phyloP scores from a whole-genome alignment of 345 rosid species.

The Populus ilicifolia region DNA sequence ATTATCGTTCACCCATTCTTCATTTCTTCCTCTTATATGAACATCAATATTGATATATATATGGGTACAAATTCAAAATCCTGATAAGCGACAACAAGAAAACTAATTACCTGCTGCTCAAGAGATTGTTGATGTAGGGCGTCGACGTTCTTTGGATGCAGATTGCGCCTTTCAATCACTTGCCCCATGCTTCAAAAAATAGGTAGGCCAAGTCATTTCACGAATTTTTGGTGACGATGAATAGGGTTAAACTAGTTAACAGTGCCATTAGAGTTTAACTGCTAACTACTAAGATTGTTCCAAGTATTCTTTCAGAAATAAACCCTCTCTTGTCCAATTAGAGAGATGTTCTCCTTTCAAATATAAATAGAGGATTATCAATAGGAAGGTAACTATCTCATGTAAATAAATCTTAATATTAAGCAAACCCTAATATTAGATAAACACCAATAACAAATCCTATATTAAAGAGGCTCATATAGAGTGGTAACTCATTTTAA shows the following conservation, averaged over 20 bases:
- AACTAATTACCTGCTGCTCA: conserved; percentile 28
- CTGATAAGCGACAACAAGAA: neutral
- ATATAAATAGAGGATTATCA: no score
- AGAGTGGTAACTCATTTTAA: no score
- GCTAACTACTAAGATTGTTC: neutral
- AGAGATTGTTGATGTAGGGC: conserved; percentile 25
- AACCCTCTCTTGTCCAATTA: neutral
- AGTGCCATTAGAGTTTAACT: no score
- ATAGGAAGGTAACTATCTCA: neutral
- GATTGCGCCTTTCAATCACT: conserved; percentile 30
- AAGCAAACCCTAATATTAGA: neutral
- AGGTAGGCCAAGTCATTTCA: neutral
- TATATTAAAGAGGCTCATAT: neutral
- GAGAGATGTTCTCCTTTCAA: neutral
- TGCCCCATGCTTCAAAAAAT: conserved; percentile 25
- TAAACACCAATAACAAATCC: neutral
- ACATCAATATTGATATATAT: no score
- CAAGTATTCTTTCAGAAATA: neutral
- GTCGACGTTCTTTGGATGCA: conserved; percentile 14
- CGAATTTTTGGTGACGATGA: no score
- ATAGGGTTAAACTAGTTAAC: no score
- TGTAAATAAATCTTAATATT: neutral
- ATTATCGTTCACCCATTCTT: no score
- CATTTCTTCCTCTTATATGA: no score
- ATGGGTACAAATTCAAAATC: neutral